phyloP scores from a whole-genome alignment of 371 early-diverging fungal species.

The Nematocida sp. region DNA sequence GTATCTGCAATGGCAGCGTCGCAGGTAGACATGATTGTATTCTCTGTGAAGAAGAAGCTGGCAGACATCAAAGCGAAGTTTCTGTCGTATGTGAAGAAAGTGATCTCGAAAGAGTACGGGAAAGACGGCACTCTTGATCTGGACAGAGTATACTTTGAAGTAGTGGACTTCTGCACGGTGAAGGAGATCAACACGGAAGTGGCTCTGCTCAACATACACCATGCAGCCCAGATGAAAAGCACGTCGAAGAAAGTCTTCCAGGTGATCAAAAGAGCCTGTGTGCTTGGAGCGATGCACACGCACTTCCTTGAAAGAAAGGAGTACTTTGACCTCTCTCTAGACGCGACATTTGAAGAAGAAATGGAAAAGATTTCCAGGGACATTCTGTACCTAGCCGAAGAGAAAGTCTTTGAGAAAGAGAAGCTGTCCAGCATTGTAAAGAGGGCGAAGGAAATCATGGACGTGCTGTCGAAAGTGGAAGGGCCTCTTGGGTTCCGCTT shows the following conservation, averaged over 20 bases:
- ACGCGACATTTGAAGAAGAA: constrained; percentile 30
- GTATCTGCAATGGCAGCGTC: background rate
- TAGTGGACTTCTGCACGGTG: constrained; percentile 10
- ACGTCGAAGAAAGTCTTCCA: background rate
- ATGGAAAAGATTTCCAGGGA: constrained; percentile 52
- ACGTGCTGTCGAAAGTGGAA: constrained; percentile 20
- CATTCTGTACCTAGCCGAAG: constrained; percentile 24
- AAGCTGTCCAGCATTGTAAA: constrained; percentile 41
- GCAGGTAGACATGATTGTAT: background rate
- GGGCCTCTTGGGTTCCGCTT: constrained; percentile 15
- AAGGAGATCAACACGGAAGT: constrained; percentile 43
- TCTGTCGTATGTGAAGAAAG: constrained; percentile 22
- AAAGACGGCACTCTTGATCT: constrained; percentile 40
- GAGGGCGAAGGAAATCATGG: constrained; percentile 37
- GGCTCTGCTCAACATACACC: constrained; percentile 6
- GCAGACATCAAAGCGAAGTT: background rate
- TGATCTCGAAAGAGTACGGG: constrained; percentile 36
- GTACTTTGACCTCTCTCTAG: background rate
- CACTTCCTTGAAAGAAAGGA: constrained; percentile 17
- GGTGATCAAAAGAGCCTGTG: constrained; percentile 20
- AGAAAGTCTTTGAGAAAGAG: constrained; percentile 37
- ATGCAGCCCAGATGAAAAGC: background rate
- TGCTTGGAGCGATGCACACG: constrained; percentile 38
- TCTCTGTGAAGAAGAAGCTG: constrained; percentile 1
- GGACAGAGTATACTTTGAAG: constrained; percentile 25